A percentile compares a stretch with the other conserved stretches of the same genome.
Conservation (phyloP, 1,284 basidiomycete genomes). For the Boletus albobrunnescens region DNA sequence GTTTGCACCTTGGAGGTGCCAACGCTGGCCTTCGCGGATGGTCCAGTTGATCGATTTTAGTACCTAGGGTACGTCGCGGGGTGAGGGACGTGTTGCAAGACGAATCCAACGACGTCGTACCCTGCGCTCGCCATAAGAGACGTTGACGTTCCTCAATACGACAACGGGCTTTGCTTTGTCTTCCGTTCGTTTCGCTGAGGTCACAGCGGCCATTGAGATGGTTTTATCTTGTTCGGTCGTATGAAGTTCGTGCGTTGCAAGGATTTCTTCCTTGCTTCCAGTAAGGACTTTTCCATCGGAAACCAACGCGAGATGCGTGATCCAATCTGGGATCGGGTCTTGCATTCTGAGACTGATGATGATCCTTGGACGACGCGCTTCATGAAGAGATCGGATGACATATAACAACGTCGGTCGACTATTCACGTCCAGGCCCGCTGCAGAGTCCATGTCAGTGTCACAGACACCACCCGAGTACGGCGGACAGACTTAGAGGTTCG, state of each 20-base stretch:
- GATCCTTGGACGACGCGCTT: conserved; percentile 50
- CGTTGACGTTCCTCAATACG: conserved; percentile 62
- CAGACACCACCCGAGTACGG: conserved; percentile 2
- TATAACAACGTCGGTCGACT: conserved; percentile 55
- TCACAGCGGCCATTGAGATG: neutral
- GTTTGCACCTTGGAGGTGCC: conserved; percentile 86
- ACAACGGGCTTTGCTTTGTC: conserved; percentile 25
- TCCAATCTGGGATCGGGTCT: conserved; percentile 80
- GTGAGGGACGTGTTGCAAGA: conserved; percentile 4
- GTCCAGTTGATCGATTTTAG: conserved; percentile 77
- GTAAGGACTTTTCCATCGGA: conserved; percentile 44
- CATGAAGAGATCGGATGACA: conserved; percentile 60
- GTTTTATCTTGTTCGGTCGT: conserved; percentile 2
- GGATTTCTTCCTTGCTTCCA: conserved; percentile 43
- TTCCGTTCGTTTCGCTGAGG: neutral
- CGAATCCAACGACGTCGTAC: conserved; percentile 34
- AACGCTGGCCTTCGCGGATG: conserved; percentile 74
- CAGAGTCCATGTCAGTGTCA: conserved; percentile 4
- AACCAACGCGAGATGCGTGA: conserved; percentile 72
- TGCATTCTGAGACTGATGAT: conserved; percentile 79
- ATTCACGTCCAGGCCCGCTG: conserved; percentile 71
- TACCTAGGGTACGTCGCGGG: conserved; percentile 43
- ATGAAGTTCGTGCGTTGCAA: conserved; percentile 19
- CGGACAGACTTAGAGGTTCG: conserved; percentile 69
- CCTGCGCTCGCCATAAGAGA: conserved; percentile 66